Percentiles rank a stretch among this genome's conserved stretches.
phyloP scores from a whole-genome alignment of 495 filamentous ascomycete genomes.

The Hyaloscypha bicolor region DNA sequence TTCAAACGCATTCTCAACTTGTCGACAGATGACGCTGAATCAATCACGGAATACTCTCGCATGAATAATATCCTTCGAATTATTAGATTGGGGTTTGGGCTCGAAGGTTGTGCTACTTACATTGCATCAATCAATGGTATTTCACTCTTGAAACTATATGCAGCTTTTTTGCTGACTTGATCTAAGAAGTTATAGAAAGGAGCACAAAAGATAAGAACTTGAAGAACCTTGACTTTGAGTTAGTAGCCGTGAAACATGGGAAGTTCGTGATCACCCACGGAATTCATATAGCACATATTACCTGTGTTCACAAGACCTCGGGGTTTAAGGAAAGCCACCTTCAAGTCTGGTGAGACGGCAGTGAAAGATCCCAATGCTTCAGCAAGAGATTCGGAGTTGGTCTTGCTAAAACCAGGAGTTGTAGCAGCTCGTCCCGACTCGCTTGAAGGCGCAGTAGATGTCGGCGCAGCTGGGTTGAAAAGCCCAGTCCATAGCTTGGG shows the following conservation, averaged over 20 bases:
- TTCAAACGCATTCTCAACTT: conserved; percentile 74
- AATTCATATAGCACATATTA: conserved; percentile 99
- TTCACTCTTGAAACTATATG: conserved; percentile 91
- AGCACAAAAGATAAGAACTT: conserved; percentile 88
- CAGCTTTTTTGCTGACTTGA: conserved; percentile 77
- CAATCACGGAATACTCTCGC: conserved; percentile 85
- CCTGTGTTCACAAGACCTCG: conserved; percentile 94
- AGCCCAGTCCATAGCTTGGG: conserved; percentile 31
- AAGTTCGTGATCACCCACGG: conserved; percentile 59
- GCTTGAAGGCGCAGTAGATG: conserved; percentile 19
- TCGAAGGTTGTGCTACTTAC: conserved; percentile 52
- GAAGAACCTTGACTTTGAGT: conserved; percentile 66
- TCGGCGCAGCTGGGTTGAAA: conserved; percentile 29
- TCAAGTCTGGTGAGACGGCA: conserved; percentile 60
- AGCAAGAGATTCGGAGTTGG: conserved; percentile 65
- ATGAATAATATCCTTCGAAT: conserved; percentile 87
- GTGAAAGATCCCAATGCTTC: conserved; percentile 71
- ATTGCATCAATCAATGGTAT: conserved; percentile 93
- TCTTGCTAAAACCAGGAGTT: conserved; percentile 39
- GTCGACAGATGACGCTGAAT: conserved; percentile 73
- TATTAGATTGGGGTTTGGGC: conserved; percentile 21
- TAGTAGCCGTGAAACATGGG: conserved; percentile 8
- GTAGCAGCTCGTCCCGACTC: conserved; percentile 20
- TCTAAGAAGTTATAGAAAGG: conserved; percentile 96
- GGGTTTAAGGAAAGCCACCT: conserved; percentile 87